Evolutionary conservation across 164 flowering plant species (phyloP).

Genomic region (grape (Vitis vinifera)): DNA sequence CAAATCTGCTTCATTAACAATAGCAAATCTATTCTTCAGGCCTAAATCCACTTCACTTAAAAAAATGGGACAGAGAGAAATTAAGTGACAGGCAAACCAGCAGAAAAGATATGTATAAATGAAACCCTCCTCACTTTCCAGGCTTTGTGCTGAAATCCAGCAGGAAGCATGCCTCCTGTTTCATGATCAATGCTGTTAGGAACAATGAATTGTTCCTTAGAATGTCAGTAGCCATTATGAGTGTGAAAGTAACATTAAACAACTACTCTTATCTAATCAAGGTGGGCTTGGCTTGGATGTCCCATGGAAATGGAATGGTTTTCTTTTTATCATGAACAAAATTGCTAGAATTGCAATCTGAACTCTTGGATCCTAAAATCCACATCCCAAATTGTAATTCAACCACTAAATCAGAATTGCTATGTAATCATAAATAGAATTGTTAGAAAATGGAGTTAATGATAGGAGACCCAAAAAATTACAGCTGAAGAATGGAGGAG

Average conservation of each 20-base stretch:
- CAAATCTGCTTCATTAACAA: slow-evolving; percentile 3
- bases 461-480: no score
- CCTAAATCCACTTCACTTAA: not conserved
- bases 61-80: not conserved
- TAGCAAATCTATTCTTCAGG: not conserved
- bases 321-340: not conserved
- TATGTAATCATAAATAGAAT: no score
- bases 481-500: no score
- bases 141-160: slow-evolving; percentile 1
- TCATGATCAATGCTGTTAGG: slow-evolving; percentile 1
- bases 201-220: not conserved
- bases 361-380: no score
- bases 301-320: slow-evolving; percentile 1
- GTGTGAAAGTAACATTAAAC: not conserved
- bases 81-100: not conserved
- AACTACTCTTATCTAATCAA: not conserved
- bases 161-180: not conserved
- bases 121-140: not conserved
- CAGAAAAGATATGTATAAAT: not conserved
- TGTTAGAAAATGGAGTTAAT: no score
- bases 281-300: not conserved
- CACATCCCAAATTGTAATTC: no score
- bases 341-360: not conserved
- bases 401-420: no score
- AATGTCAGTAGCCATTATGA: not conserved